Evolutionary conservation across 768 basidiomycete genomes (phyloP).

Genomic region (Termitomyces titanicus): DNA sequence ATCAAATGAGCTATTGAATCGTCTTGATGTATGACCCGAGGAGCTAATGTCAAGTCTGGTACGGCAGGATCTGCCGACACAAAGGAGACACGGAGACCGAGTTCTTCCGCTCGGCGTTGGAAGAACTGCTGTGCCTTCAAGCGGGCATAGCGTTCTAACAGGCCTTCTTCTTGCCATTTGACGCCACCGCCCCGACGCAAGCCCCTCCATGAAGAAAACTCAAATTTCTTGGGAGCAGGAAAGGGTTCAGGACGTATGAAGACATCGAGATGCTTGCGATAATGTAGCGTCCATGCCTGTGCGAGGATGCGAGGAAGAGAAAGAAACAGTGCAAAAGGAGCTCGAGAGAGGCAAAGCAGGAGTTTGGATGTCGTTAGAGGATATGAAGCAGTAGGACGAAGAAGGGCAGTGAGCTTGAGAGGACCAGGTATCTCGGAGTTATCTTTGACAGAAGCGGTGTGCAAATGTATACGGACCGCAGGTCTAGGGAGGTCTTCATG

Average conservation of each 20-base stretch:
- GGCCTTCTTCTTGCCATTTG: neutral
- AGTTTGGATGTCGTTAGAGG: conserved; percentile 13
- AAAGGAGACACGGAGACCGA: neutral
- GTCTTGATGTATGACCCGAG: neutral
- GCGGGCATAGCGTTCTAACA: neutral
- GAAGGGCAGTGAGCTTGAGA: conserved; percentile 3
- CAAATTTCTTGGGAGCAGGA: conserved; percentile 27
- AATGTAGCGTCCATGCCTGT: conserved; percentile 60
- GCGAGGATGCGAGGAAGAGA: conserved; percentile 59
- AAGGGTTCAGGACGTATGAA: conserved; percentile 58
- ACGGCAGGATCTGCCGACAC: neutral
- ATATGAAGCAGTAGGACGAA: neutral
- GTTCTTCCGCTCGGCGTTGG: neutral
- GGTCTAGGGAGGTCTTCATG: neutral
- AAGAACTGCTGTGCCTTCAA: neutral
- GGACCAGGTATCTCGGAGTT: neutral
- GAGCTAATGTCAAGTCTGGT: neutral
- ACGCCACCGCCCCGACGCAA: neutral
- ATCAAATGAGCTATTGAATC: neutral
- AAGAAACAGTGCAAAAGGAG: conserved; percentile 35
- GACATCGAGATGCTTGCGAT: conserved; percentile 51
- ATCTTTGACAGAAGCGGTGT: neutral
- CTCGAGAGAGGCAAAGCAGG: neutral
- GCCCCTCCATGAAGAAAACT: conserved; percentile 21
- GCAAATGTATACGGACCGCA: neutral